Percentiles rank a stretch among this genome's conserved stretches.
phyloP scores from a whole-genome alignment of 1,284 basidiomycete genomes.

The Violaceomyces palustris region DNA sequence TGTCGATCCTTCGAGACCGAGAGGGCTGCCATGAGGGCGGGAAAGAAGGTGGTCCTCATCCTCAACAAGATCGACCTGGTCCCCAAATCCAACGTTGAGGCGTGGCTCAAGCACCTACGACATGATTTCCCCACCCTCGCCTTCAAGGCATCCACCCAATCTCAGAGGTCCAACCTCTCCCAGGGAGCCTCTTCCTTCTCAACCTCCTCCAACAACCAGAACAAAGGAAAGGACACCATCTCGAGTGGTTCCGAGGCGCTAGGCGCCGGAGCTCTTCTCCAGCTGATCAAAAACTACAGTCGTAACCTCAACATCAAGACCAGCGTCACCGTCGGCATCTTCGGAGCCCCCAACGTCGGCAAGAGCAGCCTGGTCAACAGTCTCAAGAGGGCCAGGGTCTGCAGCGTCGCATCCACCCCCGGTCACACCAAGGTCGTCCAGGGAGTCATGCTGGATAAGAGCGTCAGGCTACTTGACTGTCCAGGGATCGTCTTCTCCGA shows the following conservation, averaged over 20 bases:
- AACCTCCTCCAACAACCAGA: slow-evolving; percentile 2
- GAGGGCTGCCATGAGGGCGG: slow-evolving; percentile 28
- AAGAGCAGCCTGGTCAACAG: slow-evolving; percentile 95
- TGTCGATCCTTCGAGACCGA: slow-evolving; percentile 58
- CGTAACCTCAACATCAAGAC: slow-evolving; percentile 50
- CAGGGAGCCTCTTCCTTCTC: slow-evolving; percentile 24
- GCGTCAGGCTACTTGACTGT: slow-evolving; percentile 86
- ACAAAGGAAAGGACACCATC: slow-evolving; percentile 4
- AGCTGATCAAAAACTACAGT: slow-evolving; percentile 83
- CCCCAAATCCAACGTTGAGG: slow-evolving; percentile 78
- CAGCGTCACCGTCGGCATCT: slow-evolving; percentile 73
- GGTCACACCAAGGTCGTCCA: slow-evolving; percentile 95
- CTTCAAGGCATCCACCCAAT: slow-evolving; percentile 79
- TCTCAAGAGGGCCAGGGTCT: slow-evolving; percentile 66
- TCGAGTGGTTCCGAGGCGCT: slow-evolving; percentile 53
- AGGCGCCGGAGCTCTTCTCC: slow-evolving; percentile 64
- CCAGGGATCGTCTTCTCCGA: slow-evolving; percentile 73
- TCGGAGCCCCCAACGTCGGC: slow-evolving; percentile 95
- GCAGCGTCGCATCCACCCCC: slow-evolving; percentile 88
- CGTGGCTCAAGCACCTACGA: slow-evolving; percentile 83
- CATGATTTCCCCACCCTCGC: slow-evolving; percentile 89
- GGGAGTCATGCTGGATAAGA: slow-evolving; percentile 84
- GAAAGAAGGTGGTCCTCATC: slow-evolving; percentile 42
- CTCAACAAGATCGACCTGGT: slow-evolving; percentile 61
- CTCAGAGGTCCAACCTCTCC: slow-evolving; percentile 66